Base-by-base conservation (phyloP, 176 grass and related monocot genomes). In the Zea luxurians region DNA sequence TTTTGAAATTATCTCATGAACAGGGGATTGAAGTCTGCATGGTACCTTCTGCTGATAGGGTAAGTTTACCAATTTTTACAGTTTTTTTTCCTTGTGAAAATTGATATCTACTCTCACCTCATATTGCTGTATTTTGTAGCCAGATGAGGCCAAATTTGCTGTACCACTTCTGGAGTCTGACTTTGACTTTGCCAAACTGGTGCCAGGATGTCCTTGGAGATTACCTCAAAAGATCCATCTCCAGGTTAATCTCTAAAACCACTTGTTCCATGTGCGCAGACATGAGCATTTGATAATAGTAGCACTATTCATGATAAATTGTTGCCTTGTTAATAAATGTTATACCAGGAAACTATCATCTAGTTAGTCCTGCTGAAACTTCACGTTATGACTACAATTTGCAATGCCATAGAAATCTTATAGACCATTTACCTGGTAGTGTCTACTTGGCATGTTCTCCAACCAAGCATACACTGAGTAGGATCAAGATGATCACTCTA, bases 71-170 rank as follows among this genome's bases (percentile, higher is more conserved):
- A 8, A 15, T 53, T 53, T 21, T 27, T 63, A 27, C 27, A 27
- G 27, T 18, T 35, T 12, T 70, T 62, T 80, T 10, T 27, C 64
- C 64, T 42, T 18, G n/a, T 77, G 4, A 60, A 41, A 81, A 21
- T 60, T 77, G 66, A 45, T 73, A 48, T 47, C 35, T 77, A 58
- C 15, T 58, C 73, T 71, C 17, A 64, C 50, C 20, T 74, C 58
- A 13, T 70, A 70, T 65, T 74, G 9, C 64, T 60, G 75, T 84
- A 77, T 79, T 70, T 45, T 90, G 34, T 85, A 93, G 84, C 18
- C 78, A 82, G 95, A 92, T 71, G 95, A 94, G 66, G 95, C 89
- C 80, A 94, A 97, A 76, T 97, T 94, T 90, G 76, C 91, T 87
- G 89, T 97, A 75, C 95, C 89, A 37, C 88, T 97, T 92, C 67